These are phyloP conservation scores for Byssothecium circinans DNA, from an alignment of 2,329 filamentous ascomycete species.

Conservation along the genomic window DNA sequence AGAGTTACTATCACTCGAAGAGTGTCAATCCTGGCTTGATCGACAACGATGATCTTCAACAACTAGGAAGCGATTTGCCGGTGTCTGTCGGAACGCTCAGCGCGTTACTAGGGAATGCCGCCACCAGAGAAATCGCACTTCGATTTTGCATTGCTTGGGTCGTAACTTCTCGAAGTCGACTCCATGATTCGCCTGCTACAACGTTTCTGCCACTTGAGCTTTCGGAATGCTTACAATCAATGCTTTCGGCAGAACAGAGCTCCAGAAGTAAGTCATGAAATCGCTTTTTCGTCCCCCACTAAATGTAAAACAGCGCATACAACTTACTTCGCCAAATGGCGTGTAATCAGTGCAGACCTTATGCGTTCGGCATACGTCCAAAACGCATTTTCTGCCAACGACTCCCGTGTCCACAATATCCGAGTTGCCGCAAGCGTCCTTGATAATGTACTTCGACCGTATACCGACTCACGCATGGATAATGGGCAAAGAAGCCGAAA, in stretches of 20 bases:
- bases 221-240: constrained; percentile 21
- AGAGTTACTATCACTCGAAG: constrained; percentile 38
- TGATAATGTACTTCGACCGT: constrained; percentile 33
- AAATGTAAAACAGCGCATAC: constrained; percentile 18
- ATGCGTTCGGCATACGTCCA: constrained; percentile 28
- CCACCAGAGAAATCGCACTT: constrained; percentile 31
- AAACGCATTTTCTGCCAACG: constrained; percentile 25
- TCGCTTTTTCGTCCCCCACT: background rate
- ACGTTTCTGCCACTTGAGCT: constrained; percentile 35
- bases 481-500: constrained; percentile 32
- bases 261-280: constrained; percentile 18
- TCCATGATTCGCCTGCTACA: constrained; percentile 12
- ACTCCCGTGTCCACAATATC: constrained; percentile 30
- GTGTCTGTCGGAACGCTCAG: constrained; percentile 27
- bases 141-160: constrained; percentile 38
- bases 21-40: constrained; percentile 22
- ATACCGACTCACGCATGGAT: constrained; percentile 28
- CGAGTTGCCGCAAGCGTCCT: constrained; percentile 19
- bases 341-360: constrained; percentile 33
- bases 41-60: constrained; percentile 26
- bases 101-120: constrained; percentile 29
- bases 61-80: constrained; percentile 23
- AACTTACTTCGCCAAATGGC: constrained; percentile 32
- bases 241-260: constrained; percentile 9
- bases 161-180: constrained; percentile 25